Percentiles rank a stretch among this genome's conserved stretches.
phyloP scores from a whole-genome alignment of 148 eudicot species.

The Vaccinium vitisidaea region DNA sequence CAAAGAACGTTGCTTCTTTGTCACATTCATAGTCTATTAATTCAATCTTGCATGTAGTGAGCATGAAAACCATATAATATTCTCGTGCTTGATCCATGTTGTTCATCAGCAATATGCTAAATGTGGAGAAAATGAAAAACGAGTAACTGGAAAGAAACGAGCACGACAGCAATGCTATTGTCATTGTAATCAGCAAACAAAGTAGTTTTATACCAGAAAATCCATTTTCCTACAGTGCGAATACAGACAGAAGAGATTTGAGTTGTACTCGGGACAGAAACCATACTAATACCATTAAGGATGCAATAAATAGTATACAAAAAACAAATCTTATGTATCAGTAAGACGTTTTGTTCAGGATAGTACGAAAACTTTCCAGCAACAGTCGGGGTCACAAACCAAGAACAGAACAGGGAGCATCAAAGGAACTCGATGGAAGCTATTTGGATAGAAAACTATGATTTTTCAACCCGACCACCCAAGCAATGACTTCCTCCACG shows the following conservation, averaged over 20 bases:
- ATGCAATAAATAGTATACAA: background rate
- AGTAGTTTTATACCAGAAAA: background rate
- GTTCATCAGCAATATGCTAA: background rate
- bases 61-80: background rate
- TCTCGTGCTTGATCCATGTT: background rate
- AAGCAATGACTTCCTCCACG: constrained; percentile 57
- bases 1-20: background rate
- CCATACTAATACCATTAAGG: background rate
- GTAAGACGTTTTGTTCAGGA: background rate
- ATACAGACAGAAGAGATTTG: background rate
- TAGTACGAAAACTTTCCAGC: constrained; percentile 48
- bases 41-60: background rate
- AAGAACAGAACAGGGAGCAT: constrained; percentile 97
- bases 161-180: background rate
- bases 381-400: constrained; percentile 87
- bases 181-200: background rate
- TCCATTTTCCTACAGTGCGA: background rate
- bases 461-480: constrained; percentile 79
- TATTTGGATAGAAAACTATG: constrained; percentile 70
- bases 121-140: background rate
- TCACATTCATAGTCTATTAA: background rate
- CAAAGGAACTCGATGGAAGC: constrained; percentile 88
- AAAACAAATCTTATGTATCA: background rate
- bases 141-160: background rate
- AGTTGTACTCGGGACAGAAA: background rate